phyloP scores from a whole-genome alignment of 2,329 filamentous ascomycete genomes.

The Trichophyton rubrum region DNA sequence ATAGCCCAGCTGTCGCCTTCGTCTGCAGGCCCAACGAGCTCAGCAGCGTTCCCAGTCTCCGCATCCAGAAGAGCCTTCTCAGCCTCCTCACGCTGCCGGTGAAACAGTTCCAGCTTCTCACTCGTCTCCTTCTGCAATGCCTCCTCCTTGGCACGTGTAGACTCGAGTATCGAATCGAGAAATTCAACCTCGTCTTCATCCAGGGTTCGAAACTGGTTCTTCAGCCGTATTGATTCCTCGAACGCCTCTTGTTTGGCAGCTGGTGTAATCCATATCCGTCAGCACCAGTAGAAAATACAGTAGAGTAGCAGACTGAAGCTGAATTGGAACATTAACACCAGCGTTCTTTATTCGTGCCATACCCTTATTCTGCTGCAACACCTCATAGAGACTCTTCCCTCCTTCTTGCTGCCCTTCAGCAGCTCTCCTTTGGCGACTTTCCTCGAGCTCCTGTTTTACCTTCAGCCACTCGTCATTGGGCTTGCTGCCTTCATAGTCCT shows the following conservation, averaged over 20 bases:
- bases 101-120: conserved; percentile 47
- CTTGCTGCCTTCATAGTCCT: conserved; percentile 21
- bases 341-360: conserved; percentile 3
- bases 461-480: conserved; percentile 34
- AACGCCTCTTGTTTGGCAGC: conserved; percentile 41
- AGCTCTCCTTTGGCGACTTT: conserved; percentile 33
- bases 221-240: conserved; percentile 38
- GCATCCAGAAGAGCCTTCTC: conserved; percentile 37
- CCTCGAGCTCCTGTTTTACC: conserved; percentile 35
- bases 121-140: conserved; percentile 46
- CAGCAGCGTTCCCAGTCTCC: conserved; percentile 19
- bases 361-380: conserved; percentile 40
- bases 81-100: conserved; percentile 46
- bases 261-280: conserved; percentile 11
- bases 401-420: conserved; percentile 42
- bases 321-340: background rate
- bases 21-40: conserved; percentile 16
- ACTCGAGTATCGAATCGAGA: conserved; percentile 45
- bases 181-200: conserved; percentile 42
- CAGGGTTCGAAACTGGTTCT: conserved; percentile 40
- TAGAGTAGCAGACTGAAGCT: background rate
- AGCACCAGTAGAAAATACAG: background rate
- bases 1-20: conserved; percentile 39
- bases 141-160: conserved; percentile 44
- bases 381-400: conserved; percentile 39